Conservation (phyloP, 495 filamentous ascomycete genomes). For the Rhypophila decipiens region DNA sequence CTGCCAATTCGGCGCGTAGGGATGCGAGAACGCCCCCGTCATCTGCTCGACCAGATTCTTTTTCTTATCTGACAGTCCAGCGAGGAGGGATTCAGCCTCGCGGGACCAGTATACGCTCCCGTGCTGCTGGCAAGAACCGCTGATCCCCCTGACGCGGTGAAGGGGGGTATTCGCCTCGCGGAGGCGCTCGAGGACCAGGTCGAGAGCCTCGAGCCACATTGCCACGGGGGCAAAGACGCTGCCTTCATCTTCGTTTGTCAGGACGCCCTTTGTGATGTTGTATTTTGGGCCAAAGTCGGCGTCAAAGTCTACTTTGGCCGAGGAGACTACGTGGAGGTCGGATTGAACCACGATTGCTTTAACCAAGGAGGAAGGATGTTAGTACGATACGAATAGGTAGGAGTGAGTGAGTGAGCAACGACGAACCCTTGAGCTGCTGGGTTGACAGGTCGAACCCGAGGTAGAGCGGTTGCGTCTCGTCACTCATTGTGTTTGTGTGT, state of each 20-base stretch:
- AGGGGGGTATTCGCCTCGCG: conserved; percentile 72
- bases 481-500: conserved; percentile 28
- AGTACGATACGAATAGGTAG: conserved; percentile 1
- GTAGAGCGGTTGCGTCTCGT: conserved; percentile 60
- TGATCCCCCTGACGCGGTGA: conserved; percentile 69
- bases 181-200: conserved; percentile 71
- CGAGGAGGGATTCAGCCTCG: conserved; percentile 61
- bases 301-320: conserved; percentile 72
- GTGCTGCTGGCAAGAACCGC: conserved; percentile 92
- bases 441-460: conserved; percentile 95
- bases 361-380: background rate
- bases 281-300: conserved; percentile 69
- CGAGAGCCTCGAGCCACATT: conserved; percentile 89
- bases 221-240: conserved; percentile 91
- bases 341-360: conserved; percentile 73
- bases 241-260: conserved; percentile 68
- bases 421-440: conserved; percentile 82
- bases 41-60: conserved; percentile 64
- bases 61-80: conserved; percentile 49
- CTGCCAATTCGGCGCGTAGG: conserved; percentile 94
- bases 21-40: conserved; percentile 67
- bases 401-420: background rate
- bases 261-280: conserved; percentile 80
- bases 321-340: conserved; percentile 65
- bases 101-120: conserved; percentile 87